Conservation (phyloP, 441 rosid genomes). For the Jatropha podagrica region DNA sequence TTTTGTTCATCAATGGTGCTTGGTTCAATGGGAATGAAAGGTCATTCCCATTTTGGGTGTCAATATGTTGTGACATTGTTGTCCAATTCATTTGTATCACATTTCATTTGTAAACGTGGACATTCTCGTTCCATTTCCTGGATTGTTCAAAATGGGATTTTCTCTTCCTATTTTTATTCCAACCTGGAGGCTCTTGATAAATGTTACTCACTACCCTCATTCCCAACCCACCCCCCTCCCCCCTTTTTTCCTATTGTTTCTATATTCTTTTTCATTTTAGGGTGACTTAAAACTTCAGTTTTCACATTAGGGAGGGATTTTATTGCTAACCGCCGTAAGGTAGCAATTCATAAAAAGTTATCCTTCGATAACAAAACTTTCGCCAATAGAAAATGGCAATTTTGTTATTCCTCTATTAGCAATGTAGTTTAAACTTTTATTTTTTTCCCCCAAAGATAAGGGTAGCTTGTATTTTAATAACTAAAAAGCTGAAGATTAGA, state of each 20-base stretch:
- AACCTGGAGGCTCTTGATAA: too few species aligned
- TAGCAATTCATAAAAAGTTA: too few species aligned
- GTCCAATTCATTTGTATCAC: conserved; percentile 16
- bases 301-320: background rate
- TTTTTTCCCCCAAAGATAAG: background rate
- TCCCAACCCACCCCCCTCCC: background rate
- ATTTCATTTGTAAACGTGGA: background rate
- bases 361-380: too few species aligned
- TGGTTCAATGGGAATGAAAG: conserved; percentile 4
- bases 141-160: background rate
- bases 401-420: background rate
- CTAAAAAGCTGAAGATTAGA: background rate
- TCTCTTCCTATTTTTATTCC: too few species aligned
- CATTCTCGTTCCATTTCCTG: background rate
- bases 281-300: background rate
- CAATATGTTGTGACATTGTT: conserved; percentile 12
- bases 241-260: background rate
- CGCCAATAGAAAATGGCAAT: background rate
- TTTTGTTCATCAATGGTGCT: conserved; percentile 18
- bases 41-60: conserved; percentile 1
- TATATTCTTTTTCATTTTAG: background rate
- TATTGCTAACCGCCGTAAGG: too few species aligned
- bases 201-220: too few species aligned
- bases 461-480: background rate
- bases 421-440: background rate